These are phyloP conservation scores for Calonectria henricotiae DNA, from an alignment of 2,329 filamentous ascomycete species.

Conservation along the genomic window DNA sequence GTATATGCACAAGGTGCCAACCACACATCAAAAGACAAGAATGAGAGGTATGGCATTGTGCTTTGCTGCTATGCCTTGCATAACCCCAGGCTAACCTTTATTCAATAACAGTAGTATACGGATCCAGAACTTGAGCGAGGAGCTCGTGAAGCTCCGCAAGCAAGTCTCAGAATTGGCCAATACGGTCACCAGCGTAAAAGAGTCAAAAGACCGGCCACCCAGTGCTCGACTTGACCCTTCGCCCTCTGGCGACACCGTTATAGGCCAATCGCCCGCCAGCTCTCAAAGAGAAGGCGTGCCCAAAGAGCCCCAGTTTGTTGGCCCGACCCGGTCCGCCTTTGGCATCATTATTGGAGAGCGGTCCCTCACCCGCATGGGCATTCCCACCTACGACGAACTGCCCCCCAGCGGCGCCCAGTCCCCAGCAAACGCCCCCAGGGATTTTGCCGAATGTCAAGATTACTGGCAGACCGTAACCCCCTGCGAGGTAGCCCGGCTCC, in stretches of 20 bases:
- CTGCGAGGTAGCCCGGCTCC: conserved; percentile 54
- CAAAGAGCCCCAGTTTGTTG: conserved; percentile 58
- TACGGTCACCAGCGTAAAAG: conserved; percentile 45
- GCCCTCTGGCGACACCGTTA: conserved; percentile 35
- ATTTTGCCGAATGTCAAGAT: conserved; percentile 31
- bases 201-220: conserved; percentile 48
- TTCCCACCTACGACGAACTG: conserved; percentile 51
- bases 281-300: conserved; percentile 48
- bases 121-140: conserved; percentile 50
- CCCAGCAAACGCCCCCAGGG: conserved; percentile 39
- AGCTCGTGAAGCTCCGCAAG: conserved; percentile 53
- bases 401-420: conserved; percentile 50
- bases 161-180: conserved; percentile 54
- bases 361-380: conserved; percentile 58
- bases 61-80: neutral
- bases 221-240: conserved; percentile 36
- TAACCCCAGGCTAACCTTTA: conserved; percentile 10
- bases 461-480: conserved; percentile 50
- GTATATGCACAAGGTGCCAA: conserved; percentile 48
- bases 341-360: conserved; percentile 57
- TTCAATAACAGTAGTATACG: conserved; percentile 29
- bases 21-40: conserved; percentile 45
- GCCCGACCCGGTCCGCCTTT: conserved; percentile 57
- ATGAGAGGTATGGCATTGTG: conserved; percentile 43
- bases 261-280: conserved; percentile 43